Conservation (phyloP, 2,329 filamentous ascomycete genomes). For the Fusarium hostae region DNA sequence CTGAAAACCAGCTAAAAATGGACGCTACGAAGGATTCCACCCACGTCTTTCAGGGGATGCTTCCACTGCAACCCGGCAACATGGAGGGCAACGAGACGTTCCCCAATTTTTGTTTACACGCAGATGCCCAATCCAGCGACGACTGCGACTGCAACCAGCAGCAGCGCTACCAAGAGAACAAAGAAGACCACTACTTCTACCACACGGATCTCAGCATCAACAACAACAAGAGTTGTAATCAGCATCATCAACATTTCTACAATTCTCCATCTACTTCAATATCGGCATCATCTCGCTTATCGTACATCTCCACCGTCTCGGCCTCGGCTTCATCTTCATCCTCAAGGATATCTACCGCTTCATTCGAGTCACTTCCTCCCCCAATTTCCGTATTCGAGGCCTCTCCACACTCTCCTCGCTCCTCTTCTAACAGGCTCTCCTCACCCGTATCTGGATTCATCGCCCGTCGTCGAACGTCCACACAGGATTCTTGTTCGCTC, state of each 20-base stretch:
- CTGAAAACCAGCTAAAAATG: conserved; percentile 39
- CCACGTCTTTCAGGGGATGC: conserved; percentile 41
- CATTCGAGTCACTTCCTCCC: conserved; percentile 37
- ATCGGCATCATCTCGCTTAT: conserved; percentile 41
- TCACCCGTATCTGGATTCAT: conserved; percentile 33
- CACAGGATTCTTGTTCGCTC: conserved; percentile 32
- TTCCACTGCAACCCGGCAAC: conserved; percentile 52
- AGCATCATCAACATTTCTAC: conserved; percentile 44
- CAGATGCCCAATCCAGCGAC: conserved; percentile 19
- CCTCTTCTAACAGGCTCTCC: conserved; percentile 9
- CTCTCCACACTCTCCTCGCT: conserved; percentile 20
- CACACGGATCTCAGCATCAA: conserved; percentile 20
- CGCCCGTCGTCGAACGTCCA: conserved; percentile 36
- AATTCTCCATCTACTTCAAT: conserved; percentile 39
- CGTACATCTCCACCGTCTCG: conserved; percentile 42
- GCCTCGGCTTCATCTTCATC: conserved; percentile 33
- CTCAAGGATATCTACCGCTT: conserved; percentile 38
- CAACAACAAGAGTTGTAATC: conserved; percentile 39
- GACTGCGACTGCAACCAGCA: conserved; percentile 17
- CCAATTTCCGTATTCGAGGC: conserved; percentile 35
- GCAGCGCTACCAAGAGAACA: conserved; percentile 12
- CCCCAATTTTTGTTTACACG: conserved; percentile 59
- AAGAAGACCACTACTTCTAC: conserved; percentile 11
- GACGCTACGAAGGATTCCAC: conserved; percentile 30
- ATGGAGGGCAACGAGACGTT: conserved; percentile 50